Conservation (phyloP, 805 yeast genomes). For the Wickerhamomyces bovis region DNA sequence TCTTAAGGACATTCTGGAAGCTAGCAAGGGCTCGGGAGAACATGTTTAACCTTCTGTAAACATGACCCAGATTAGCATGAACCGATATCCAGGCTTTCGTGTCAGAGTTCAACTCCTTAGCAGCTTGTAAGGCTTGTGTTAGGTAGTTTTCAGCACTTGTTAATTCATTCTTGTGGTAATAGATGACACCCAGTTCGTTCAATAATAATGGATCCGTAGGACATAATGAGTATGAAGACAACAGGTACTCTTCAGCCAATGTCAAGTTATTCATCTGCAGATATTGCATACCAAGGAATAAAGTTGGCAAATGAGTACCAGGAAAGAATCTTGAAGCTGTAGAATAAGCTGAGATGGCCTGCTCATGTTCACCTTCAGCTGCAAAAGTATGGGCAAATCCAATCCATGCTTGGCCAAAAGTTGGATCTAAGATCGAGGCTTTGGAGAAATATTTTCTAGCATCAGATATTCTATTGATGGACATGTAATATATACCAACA, state of each 20-base stretch:
- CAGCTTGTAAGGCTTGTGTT: conserved; percentile 63
- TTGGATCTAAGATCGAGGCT: conserved; percentile 83
- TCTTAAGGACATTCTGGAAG: conserved; percentile 68
- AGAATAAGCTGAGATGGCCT: conserved; percentile 94
- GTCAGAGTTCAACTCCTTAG: conserved; percentile 65
- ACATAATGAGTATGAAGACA: conserved; percentile 70
- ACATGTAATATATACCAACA: conserved; percentile 82
- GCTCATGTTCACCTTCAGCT: conserved; percentile 97
- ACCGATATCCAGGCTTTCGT: conserved; percentile 81
- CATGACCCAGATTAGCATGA: conserved; percentile 84
- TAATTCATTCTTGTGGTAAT: conserved; percentile 68
- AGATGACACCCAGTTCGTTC: conserved; percentile 91
- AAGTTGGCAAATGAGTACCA: conserved; percentile 82
- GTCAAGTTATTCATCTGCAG: conserved; percentile 77
- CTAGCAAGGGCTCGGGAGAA: conserved; percentile 64
- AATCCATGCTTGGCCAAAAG: conserved; percentile 93
- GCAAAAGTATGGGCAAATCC: conserved; percentile 99
- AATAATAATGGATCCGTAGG: conserved; percentile 80
- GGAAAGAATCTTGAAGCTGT: conserved; percentile 90
- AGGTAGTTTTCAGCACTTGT: conserved; percentile 65
- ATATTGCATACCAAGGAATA: conserved; percentile 95
- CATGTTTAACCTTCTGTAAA: conserved; percentile 61
- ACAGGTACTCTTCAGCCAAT: conserved; percentile 80
- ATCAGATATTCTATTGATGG: conserved; percentile 65
- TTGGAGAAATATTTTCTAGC: conserved; percentile 86